Base-by-base conservation (phyloP, 306 rosid genomes). In the Ziziphus jujuba region DNA sequence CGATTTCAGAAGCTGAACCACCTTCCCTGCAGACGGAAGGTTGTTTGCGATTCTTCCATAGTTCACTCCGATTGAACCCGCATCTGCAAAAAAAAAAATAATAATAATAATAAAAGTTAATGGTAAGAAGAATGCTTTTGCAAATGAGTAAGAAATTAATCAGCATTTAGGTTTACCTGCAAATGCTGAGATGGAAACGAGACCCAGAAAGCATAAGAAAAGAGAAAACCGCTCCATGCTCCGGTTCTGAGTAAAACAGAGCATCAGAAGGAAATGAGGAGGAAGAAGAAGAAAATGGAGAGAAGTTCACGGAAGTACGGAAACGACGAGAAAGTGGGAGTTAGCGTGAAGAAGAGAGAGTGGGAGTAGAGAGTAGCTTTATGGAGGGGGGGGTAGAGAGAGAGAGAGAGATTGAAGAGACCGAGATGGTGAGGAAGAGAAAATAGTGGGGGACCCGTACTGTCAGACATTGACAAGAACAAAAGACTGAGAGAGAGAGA, bases 21-120 rank as follows among this genome's bases (percentile, higher is more conserved):
- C 99, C 56, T 81, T 90, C 6, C 31, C 47, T 0, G 99, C 97
- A 0, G 99, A 84, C 0, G 99, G 99, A 6, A 95, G 95, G 76
- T 95, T 78, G 84, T 90, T 84, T 0, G 95, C 97, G 16, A 95
- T 40, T 21, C 99, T 75, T 0, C 99, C 99, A 44, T 95, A 95
- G 97, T 95, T 95, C 17, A 95, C 88, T 21, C 99, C 99, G 0
- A 95, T 72, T 2, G 96, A 85, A 6, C 86, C 97, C 21, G 81
- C 87, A 69, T 93, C 85, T 85, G 95, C n/a, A 78, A 70, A 20
- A 50, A 7, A 19, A 36, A 36, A 5, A 36, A 36, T 5, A 2
- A 36, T 36, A 36, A 34, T 34, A 34, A 36, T 8, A 9, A 5
- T 2, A 36, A 36, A 5, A 1, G 43, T 36, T 36, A 6, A 9